Evolutionary conservation across 1,284 basidiomycete genomes (phyloP).

Genomic region (Nidula niveotomentosa): DNA sequence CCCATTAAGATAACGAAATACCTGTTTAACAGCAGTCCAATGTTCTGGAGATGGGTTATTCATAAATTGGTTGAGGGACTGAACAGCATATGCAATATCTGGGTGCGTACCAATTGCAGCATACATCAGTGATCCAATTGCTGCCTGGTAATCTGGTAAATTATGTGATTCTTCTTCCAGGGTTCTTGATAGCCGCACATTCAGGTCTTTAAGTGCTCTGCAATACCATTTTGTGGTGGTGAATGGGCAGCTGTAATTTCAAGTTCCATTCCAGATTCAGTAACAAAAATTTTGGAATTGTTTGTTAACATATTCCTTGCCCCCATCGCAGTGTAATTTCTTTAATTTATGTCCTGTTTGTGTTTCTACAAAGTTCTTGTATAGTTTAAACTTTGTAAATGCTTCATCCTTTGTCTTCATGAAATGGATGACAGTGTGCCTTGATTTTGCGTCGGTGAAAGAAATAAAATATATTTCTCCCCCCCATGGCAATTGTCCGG

Average conservation of each 20-base stretch:
- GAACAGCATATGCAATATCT: neutral
- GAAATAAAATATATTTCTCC: constrained; percentile 18
- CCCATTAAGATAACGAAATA: too few species aligned
- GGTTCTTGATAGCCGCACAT: too few species aligned
- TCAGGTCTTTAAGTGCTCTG: constrained; percentile 18
- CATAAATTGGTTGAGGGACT: neutral
- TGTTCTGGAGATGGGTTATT: neutral
- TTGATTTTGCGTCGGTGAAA: constrained; percentile 21
- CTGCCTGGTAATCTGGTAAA: constrained; percentile 5
- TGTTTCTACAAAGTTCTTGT: constrained; percentile 17
- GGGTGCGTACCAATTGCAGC: neutral
- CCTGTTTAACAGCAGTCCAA: neutral
- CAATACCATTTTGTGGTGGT: constrained; percentile 20
- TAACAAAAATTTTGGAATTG: constrained; percentile 7
- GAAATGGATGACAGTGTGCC: constrained; percentile 11
- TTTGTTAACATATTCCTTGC: constrained; percentile 16
- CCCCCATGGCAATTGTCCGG: constrained; percentile 11
- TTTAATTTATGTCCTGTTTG: constrained; percentile 16
- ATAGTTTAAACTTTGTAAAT: constrained; percentile 13
- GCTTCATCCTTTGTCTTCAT: constrained; percentile 21
- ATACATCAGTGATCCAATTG: neutral
- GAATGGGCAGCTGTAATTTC: constrained; percentile 14
- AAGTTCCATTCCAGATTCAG: constrained; percentile 10
- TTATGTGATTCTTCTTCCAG: constrained; percentile 16
- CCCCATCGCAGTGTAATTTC: constrained; percentile 12